Evolutionary conservation across 2,329 filamentous ascomycete genomes (phyloP), one percentile per base, ranked within the genome.

Genomic region (Calonectria pauciramosa): DNA sequence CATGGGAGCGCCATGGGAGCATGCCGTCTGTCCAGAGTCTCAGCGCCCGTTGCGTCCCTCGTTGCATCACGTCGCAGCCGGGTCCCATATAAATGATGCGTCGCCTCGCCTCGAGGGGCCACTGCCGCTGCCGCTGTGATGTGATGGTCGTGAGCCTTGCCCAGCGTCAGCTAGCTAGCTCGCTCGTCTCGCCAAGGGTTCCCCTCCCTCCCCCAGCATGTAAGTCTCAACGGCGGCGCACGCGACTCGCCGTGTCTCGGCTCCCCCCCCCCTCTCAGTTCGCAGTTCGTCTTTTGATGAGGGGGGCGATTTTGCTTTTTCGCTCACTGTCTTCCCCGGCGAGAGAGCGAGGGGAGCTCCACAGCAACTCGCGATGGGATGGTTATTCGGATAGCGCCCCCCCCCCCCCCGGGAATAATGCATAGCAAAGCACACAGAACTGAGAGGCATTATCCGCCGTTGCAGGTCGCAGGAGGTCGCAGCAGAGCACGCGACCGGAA

Each of bases 401-500:
- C 32, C 54, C 54, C 32, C 20, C 41, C 20, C 32, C 54, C 54
- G 32, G 54, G 54, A 60, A 60, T 38, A 60, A 14, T 16, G 52
- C 52, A 30, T 20, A 11, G 20, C 30, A 9, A 60, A 23, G 11
- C 18, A n/a, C 13, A 26, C 30, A 38, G n/a, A 18, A 34, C 23
- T 16, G 26, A 28, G n/a, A 64, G 59, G 30, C 44, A 70, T 70
- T 76, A 60, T 60, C 54, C 54, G 28, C 44, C 69, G 49, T 74
- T 26, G 47, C 60, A 74, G 34, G 36, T 47, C 9, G 38, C 38
- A 41, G 38, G 5, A 34, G 49, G 49, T 74, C 32, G 47, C 60
- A 73, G 34, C 34, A 41, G 65, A 59, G 71, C 71, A 72, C 68
- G 68, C 63, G 69, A 71, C 70, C 69, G 66, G 73, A 72, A 68